Evolutionary conservation across 306 rosid genomes (phyloP), one percentile per base, ranked within the genome.

Genomic region (Lathyrus tuberosus): DNA sequence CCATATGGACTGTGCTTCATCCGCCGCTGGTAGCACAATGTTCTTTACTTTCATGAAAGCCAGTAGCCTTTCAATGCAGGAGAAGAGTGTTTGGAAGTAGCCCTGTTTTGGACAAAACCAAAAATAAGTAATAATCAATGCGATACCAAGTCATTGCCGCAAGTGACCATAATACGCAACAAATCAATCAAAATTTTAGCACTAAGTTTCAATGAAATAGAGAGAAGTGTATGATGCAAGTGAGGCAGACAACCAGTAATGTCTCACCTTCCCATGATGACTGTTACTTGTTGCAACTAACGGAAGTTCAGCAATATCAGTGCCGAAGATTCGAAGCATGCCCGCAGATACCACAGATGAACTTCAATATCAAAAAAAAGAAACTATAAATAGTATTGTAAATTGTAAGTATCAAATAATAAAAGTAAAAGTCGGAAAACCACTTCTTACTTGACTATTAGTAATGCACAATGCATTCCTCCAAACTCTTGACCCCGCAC

Each of bases 1-100:
- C 98, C 98, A 93, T 78, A 93, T 93, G 28, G 96, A 82, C 77
- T 84, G 89, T 35, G 97, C 98, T 81, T 93, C 97, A 81, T 88
- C 97, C 2, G 96, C 97, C 64, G 97, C 96, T 2, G 98, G 97
- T 59, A 93, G 90, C 61, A 93, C 86, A 67, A 93, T 85, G 85
- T 76, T 86, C 81, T 84, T 86, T 58, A 93, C 89, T 49, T 86
- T 84, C 82, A 93, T 64, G 78, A 85, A 85, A 28, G 94, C 87
- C 62, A 93, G 74, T 73, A 93, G 80, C 84, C 84, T 86, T 88
- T 90, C 96, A 18, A 93, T 88, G 79, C 96, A 86, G 42, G 94
- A 84, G 74, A 90, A 90, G 59, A 93, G 85, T 49, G 84, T 72
- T 74, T 90, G 97, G 82, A 93, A 93, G 80, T 93, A 93, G 52